A percentile compares a stretch with the other conserved stretches of the same genome.
Conservation (phyloP, 176 grass and related monocot genomes). For the Tuctoria greenei region DNA sequence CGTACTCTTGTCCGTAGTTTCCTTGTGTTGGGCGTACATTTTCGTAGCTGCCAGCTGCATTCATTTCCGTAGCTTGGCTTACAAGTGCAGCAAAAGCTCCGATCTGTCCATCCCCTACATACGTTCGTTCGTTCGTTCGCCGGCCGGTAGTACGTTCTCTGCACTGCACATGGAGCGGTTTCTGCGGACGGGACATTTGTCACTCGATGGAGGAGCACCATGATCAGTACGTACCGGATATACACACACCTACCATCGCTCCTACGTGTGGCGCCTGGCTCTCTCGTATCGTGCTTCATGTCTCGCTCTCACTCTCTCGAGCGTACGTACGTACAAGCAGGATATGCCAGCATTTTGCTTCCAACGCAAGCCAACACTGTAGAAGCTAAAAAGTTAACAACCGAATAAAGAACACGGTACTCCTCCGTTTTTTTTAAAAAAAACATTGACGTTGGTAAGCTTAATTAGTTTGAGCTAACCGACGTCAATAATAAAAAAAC, state of each 20-base stretch:
- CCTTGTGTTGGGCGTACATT: conserved; percentile 1
- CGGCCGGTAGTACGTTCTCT: background rate
- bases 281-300: background rate
- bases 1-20: background rate
- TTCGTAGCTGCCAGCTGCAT: conserved; percentile 39
- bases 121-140: too few species aligned
- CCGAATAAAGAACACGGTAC: background rate
- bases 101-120: background rate
- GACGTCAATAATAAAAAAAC: too few species aligned
- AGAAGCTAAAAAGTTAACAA: background rate
- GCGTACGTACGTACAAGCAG: background rate
- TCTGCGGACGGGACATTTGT: conserved; percentile 25
- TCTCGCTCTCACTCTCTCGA: background rate
- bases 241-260: background rate
- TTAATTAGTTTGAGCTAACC: too few species aligned
- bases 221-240: conserved; percentile 37
- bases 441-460: too few species aligned
- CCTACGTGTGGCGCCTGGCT: background rate
- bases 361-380: conserved; percentile 10
- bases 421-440: too few species aligned
- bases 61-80: conserved; percentile 52
- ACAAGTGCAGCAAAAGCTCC: conserved; percentile 49
- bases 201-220: conserved; percentile 14
- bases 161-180: conserved; percentile 34
- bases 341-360: conserved; percentile 4